These are phyloP conservation scores for Chytridiales sp. DNA, from an alignment of 371 early-diverging fungal species.

Conservation along the genomic window DNA sequence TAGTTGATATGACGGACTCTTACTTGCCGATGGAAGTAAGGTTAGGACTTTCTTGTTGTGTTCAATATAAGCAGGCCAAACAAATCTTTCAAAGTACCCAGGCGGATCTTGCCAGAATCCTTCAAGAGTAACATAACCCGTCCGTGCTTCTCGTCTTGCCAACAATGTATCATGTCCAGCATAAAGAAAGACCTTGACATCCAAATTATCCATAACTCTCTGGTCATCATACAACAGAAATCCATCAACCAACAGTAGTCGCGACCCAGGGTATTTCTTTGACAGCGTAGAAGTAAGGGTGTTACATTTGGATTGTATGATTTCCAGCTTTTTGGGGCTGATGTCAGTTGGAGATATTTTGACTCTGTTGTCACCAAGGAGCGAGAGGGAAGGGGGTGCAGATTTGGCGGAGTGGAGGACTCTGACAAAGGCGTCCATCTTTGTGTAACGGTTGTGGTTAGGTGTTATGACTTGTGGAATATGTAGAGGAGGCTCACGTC, in stretches of 20 bases:
- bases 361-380: constrained; percentile 26
- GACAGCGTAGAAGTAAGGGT: too few relatives aligned
- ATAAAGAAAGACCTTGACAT: constrained; percentile 63
- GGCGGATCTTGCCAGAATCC: constrained; percentile 83
- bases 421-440: constrained; percentile 41
- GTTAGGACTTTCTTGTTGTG: too few relatives aligned
- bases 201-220: constrained; percentile 45
- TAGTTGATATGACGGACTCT: too few relatives aligned
- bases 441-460: not conserved
- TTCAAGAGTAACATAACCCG: constrained; percentile 72
- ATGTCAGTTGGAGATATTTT: constrained; percentile 17
- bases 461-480: not conserved
- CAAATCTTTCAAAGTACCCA: constrained; percentile 76
- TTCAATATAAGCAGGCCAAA: constrained; percentile 75
- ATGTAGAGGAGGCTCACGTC: constrained; percentile 48
- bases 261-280: too few relatives aligned
- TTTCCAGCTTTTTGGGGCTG: too few relatives aligned
- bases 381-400: constrained; percentile 11
- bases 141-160: constrained; percentile 63
- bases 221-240: constrained; percentile 65
- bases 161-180: constrained; percentile 64
- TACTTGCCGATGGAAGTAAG: too few relatives aligned
- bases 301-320: too few relatives aligned
- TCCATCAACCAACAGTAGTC: constrained; percentile 76
- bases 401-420: constrained; percentile 41